Base-by-base conservation (phyloP, 225 moss, liverwort and hornwort species). In the Bryum argenteum region DNA sequence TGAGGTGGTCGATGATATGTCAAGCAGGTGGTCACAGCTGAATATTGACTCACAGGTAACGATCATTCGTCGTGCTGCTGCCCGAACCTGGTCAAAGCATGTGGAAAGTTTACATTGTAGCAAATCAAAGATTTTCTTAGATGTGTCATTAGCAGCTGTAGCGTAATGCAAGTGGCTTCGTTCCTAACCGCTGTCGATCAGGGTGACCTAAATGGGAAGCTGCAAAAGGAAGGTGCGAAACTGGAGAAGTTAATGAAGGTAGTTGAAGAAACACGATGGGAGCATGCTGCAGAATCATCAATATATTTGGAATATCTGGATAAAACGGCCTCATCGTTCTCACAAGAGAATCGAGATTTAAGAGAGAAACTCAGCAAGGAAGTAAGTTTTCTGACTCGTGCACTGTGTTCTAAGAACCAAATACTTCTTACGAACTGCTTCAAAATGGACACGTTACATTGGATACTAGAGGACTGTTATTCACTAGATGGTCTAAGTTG, bases 221-320 rank as follows among this genome's bases (percentile, higher is more conserved):
- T 47, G 47, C 15, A 47, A 47, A 47, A 47, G 47, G 47, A 47
- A 47, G 15, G 47, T 47, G 14, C n/a, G 21, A 74, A 22, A 38
- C 13, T 50, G 39, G 66, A 66, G 17, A 39, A 38, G 17, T 21
- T 58, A 22, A 38, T 6, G 16, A 6, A 48, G 6, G 58, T 11
- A 43, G 17, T 70, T 59, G 77, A 81, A 69, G 68, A 61, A 33
- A 54, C 47, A 16, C 47, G 52, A 54, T 81, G 81, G 81, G 64
- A 65, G 53, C 73, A 73, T 70, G 73, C 43, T 18, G 65, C 22
- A 15, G 81, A 81, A 58, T 72, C 72, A 38, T 77, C 64, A 10
- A 70, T 81, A 40, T 77, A 65, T 70, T 17, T 70, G 33, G 70
- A 77, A 45, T 2, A 70, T 51, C 38, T 73, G 42, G 64, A 65